Conservation (phyloP, 2,329 filamentous ascomycete genomes). For the Cladosporium sp. region DNA sequence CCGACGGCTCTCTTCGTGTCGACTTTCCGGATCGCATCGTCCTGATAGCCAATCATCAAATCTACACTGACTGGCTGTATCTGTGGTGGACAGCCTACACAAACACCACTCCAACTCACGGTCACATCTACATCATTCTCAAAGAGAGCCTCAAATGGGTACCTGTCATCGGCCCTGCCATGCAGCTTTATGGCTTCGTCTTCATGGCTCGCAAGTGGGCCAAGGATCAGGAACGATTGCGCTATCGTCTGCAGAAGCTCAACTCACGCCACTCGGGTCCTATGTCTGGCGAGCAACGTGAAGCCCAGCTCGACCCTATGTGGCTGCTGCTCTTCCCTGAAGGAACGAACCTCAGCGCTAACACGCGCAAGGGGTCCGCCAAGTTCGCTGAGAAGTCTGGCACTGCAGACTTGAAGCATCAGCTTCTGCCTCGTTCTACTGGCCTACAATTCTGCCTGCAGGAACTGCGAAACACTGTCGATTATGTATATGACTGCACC, state of each 20-base stretch:
- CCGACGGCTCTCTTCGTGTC: slow-evolving; percentile 68
- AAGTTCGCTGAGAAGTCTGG: slow-evolving; percentile 72
- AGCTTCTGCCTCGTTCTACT: slow-evolving; percentile 73
- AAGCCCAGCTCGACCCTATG: slow-evolving; percentile 59
- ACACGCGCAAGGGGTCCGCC: slow-evolving; percentile 65
- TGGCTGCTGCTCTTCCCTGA: slow-evolving; percentile 87
- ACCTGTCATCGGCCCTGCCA: slow-evolving; percentile 74
- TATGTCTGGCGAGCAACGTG: slow-evolving; percentile 30
- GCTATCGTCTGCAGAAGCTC: slow-evolving; percentile 69
- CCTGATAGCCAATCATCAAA: slow-evolving; percentile 80
- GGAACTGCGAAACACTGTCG: slow-evolving; percentile 68
- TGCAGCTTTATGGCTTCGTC: slow-evolving; percentile 85
- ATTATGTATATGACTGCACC: slow-evolving; percentile 89
- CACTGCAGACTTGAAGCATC: slow-evolving; percentile 64
- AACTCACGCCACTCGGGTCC: slow-evolving; percentile 44
- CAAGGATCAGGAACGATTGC: slow-evolving; percentile 69
- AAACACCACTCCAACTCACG: slow-evolving; percentile 62
- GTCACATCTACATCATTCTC: slow-evolving; percentile 83
- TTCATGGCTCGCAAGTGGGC: slow-evolving; percentile 92
- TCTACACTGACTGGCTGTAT: slow-evolving; percentile 77
- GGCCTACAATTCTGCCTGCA: slow-evolving; percentile 75
- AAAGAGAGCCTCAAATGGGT: slow-evolving; percentile 83
- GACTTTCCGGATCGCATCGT: slow-evolving; percentile 76
- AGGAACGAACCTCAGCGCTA: slow-evolving; percentile 76
- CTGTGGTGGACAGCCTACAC: slow-evolving; percentile 90